Evolutionary conservation across 2,329 filamentous ascomycete species (phyloP).

Genomic region (Microcyclosporella mali): DNA sequence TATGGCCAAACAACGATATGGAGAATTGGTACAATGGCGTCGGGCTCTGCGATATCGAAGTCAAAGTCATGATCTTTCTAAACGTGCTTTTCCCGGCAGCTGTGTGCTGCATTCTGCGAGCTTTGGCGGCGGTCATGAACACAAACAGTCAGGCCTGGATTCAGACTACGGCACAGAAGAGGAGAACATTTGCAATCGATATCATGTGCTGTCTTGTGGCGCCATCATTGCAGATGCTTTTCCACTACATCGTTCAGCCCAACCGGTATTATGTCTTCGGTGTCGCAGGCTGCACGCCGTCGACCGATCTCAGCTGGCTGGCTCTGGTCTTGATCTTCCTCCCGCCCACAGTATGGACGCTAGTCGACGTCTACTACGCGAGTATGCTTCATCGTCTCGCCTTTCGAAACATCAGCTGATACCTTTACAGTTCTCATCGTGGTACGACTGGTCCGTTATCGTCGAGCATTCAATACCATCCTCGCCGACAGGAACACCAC

Average conservation of each 20-base stretch:
- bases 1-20: constrained; percentile 58
- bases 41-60: constrained; percentile 59
- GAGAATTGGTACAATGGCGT: constrained; percentile 52
- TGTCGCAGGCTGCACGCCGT: constrained; percentile 54
- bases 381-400: constrained; percentile 37
- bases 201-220: constrained; percentile 50
- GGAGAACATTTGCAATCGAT: constrained; percentile 46
- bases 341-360: constrained; percentile 51
- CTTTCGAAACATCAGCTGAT: constrained; percentile 5
- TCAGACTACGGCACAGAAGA: constrained; percentile 44
- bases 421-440: constrained; percentile 49
- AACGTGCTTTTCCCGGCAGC: constrained; percentile 49
- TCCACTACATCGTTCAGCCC: constrained; percentile 56
- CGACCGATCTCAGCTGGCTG: constrained; percentile 53
- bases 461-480: constrained; percentile 52
- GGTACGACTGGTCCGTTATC: constrained; percentile 55
- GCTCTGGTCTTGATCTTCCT: constrained; percentile 49
- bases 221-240: constrained; percentile 49
- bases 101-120: constrained; percentile 54
- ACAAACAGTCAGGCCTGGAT: constrained; percentile 49
- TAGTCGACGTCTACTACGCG: constrained; percentile 52
- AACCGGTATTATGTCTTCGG: constrained; percentile 53
- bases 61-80: constrained; percentile 51
- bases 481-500: constrained; percentile 49
- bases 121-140: constrained; percentile 55